Evolutionary conservation across 805 yeast species (phyloP), one percentile per base, ranked within the genome.

Genomic region (Deakozyma indianensis): DNA sequence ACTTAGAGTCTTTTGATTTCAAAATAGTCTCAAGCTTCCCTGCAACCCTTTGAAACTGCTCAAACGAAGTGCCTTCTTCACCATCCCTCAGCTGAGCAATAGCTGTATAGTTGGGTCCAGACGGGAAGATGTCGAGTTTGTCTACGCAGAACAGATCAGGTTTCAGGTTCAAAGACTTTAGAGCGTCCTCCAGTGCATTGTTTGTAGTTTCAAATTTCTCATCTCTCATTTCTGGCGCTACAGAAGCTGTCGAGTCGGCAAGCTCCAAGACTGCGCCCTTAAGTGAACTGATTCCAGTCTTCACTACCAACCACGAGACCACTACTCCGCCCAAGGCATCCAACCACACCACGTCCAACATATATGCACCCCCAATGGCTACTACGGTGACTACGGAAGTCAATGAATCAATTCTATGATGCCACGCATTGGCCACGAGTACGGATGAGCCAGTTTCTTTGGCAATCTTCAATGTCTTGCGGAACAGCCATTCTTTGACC

Each of bases 401-500:
- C 54, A 92, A 61, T 0, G 95, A 82, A 59, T 92, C 98, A 9
- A 90, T 92, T 51, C 98, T 73, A 59, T 92, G 98, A 61, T 92
- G 98, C 97, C 98, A 92, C 2, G 98, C 98, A 58, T 92, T 92
- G 3, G 98, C 98, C 43, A 85, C 78, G 42, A 92, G 70, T 2
- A 92, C 97, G 50, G 86, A 85, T 0, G 96, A 86, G 57, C 84
- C 83, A 23, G 85, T 74, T 49, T 73, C 68, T 43, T 70, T 68
- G 1, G 96, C 98, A 21, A 92, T 77, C 49, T 77, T 76, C 63
- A 80, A 73, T 0, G 98, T 92, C 11, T 85, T 83, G 48, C 77
- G 77, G 64, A 77, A 92, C 38, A 92, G 75, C 74, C 94, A 76
- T 62, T 92, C 98, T 59, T 92, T 92, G 35, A 87, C 74, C 2